Evolutionary conservation across 306 rosid species (phyloP).

Genomic region (Rubus parviflorus): DNA sequence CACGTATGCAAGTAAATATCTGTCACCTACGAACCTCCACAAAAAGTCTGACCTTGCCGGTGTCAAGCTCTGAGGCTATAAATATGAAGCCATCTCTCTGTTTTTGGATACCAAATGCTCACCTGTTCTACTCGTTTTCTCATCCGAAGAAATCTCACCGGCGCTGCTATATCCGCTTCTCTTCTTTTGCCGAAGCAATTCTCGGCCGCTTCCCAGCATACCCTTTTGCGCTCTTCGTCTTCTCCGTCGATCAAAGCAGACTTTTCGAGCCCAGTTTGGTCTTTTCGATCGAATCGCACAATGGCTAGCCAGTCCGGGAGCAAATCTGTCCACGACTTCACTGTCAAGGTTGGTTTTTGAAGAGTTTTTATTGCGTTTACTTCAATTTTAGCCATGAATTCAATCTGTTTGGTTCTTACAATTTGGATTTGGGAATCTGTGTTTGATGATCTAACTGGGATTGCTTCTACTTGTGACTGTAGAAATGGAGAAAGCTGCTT

Average conservation of each 20-base stretch:
- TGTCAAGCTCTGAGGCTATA: not conserved
- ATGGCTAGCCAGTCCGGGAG: slow-evolving; percentile 62
- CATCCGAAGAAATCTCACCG: slow-evolving; percentile 16
- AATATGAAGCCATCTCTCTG: too few relatives aligned
- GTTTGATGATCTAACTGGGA: not conserved
- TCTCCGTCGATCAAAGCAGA: slow-evolving; percentile 10
- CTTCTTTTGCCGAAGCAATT: slow-evolving; percentile 10
- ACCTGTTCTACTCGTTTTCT: slow-evolving; percentile 32
- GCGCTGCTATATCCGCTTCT: slow-evolving; percentile 28
- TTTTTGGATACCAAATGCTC: slow-evolving; percentile 32
- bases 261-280: slow-evolving; percentile 19
- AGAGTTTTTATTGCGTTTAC: not conserved
- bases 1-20: not conserved
- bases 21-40: too few relatives aligned
- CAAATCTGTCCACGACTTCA: slow-evolving; percentile 61
- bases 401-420: too few relatives aligned
- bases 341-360: slow-evolving; percentile 47
- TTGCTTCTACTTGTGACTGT: not conserved
- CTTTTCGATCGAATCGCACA: slow-evolving; percentile 30
- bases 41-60: too few relatives aligned
- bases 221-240: slow-evolving; percentile 14
- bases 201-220: slow-evolving; percentile 6
- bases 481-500: not conserved
- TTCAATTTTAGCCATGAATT: too few relatives aligned
- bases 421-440: not conserved